These are phyloP conservation scores for Trametes coccinea DNA, from an alignment of 768 basidiomycete species.

Conservation along the genomic window DNA sequence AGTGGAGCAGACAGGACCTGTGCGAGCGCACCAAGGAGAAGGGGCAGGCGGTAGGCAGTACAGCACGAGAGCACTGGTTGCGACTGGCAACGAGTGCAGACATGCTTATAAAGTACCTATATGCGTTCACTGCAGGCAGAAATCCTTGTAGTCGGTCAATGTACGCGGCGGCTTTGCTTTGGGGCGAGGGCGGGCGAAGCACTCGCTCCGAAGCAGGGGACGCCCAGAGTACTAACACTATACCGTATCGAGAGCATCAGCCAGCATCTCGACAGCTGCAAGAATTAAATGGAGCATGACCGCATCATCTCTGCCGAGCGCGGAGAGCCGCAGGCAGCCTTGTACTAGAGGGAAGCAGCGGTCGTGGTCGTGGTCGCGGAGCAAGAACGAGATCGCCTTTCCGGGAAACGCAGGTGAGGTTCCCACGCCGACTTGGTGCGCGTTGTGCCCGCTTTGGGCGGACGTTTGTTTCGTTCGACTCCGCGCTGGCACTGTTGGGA, in stretches of 20 bases:
- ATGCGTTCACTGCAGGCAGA: neutral
- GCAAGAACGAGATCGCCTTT: slow-evolving; percentile 8
- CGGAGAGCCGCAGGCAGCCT: neutral
- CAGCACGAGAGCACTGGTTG: slow-evolving; percentile 16
- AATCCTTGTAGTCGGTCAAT: slow-evolving; percentile 11
- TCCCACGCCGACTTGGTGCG: neutral
- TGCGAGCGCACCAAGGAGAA: neutral
- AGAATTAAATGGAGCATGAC: neutral
- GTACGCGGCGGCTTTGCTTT: neutral
- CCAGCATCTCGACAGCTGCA: neutral
- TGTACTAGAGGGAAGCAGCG: slow-evolving; percentile 2
- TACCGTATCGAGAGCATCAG: slow-evolving; percentile 6
- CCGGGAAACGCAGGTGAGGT: neutral
- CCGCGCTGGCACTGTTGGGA: neutral
- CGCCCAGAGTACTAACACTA: slow-evolving; percentile 15
- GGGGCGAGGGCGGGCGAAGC: neutral
- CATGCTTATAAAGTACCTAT: slow-evolving; percentile 6
- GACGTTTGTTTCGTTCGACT: slow-evolving; percentile 6
- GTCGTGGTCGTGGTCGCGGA: neutral
- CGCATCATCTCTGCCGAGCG: neutral
- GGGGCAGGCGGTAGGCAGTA: slow-evolving; percentile 3
- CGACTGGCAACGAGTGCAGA: slow-evolving; percentile 8
- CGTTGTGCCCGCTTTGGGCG: slow-evolving; percentile 11
- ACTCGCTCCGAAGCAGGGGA: neutral
- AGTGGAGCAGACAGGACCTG: neutral